Percentiles rank a stretch among this genome's conserved stretches.
phyloP scores from a whole-genome alignment of 148 eudicot species.

The Vaccinium corymbosum region DNA sequence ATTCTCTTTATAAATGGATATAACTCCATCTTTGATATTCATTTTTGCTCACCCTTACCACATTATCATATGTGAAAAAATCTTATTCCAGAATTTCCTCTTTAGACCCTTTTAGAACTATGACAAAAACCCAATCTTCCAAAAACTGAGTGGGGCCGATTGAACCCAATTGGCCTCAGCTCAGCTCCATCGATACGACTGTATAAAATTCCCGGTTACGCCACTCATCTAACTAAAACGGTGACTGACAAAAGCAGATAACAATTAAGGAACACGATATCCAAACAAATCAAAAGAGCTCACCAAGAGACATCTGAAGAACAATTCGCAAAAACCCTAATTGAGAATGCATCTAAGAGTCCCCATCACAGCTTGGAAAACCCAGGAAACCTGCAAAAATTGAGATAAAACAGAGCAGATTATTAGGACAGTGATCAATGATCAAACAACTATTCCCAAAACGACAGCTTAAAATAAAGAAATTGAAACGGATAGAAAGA shows the following conservation, averaged over 20 bases:
- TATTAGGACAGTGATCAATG: not conserved
- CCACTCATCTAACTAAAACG: not conserved
- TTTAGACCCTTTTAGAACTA: not conserved
- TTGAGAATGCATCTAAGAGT: not conserved
- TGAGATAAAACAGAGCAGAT: not conserved
- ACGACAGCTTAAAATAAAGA: not conserved
- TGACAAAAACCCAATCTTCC: not conserved
- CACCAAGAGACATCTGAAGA: conserved; percentile 8
- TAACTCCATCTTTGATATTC: too few relatives aligned
- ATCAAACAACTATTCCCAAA: not conserved
- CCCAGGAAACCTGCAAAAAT: not conserved
- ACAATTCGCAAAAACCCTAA: not conserved
- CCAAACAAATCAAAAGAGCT: not conserved
- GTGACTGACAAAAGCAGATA: not conserved
- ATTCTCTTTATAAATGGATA: too few relatives aligned
- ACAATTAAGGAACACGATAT: not conserved
- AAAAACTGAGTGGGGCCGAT: not conserved
- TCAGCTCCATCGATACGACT: not conserved
- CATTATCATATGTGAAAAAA: not conserved
- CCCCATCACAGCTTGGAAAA: not conserved
- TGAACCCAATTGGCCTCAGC: not conserved
- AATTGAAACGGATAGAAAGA: not conserved
- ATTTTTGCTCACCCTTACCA: too few relatives aligned
- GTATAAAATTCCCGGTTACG: not conserved
- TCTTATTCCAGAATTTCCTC: not conserved